These are phyloP conservation scores for Solidago caesia DNA, from an alignment of 129 eudicot genomes.

Conservation along the genomic window DNA sequence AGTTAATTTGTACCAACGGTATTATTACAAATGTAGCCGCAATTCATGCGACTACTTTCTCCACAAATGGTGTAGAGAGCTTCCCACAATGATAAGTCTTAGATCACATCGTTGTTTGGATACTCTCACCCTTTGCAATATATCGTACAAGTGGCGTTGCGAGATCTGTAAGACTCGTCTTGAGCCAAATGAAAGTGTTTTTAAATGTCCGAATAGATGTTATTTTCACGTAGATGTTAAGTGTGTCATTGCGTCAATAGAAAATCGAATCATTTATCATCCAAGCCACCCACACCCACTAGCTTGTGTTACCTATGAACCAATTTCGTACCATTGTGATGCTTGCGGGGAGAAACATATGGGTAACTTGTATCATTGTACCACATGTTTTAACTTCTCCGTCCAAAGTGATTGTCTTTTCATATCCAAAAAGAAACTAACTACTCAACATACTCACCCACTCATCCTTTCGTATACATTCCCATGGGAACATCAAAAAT, in stretches of 20 bases:
- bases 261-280: background rate
- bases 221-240: background rate
- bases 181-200: no score
- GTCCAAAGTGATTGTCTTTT: background rate
- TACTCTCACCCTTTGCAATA: no score
- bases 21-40: no score
- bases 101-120: no score
- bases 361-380: background rate
- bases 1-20: no score
- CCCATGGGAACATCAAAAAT: background rate
- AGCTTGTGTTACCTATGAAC: background rate
- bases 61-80: no score
- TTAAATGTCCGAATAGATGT: no score
- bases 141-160: no score
- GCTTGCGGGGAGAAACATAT: background rate
- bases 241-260: background rate
- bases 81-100: no score
- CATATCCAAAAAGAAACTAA: background rate
- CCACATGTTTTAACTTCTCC: background rate
- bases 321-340: background rate
- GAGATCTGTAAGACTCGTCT: no score
- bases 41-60: no score
- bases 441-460: background rate
- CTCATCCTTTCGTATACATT: background rate
- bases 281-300: background rate